Base-by-base conservation (phyloP, 495 filamentous ascomycete genomes). In the Tuber calosporum region DNA sequence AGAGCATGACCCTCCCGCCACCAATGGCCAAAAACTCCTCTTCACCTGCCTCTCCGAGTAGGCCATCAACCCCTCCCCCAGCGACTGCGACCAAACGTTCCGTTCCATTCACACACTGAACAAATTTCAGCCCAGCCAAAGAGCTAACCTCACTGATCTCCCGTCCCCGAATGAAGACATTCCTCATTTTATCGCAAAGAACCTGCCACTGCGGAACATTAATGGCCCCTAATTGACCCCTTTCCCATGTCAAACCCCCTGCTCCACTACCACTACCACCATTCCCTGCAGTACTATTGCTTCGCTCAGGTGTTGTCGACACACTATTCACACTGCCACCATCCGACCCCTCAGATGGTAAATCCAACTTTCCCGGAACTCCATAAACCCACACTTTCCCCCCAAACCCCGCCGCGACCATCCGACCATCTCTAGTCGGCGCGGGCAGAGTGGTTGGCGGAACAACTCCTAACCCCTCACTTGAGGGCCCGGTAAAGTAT, bases 371-470 rank as follows among this genome's bases (percentile, higher is more conserved):
- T 76, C 90, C 89, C 1, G 92, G 92, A 42, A 96, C 82, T 42
- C 92, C 92, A 82, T 94, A 94, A 5, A 95, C 79, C 90, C 91
- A 95, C 7, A 96, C 82, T 22, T 90, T 87, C 42, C 89, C 88
- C 20, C 89, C 88, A 77, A 93, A 94, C 22, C 91, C 92, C 67
- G 92, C 86, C 42, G 90, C 91, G 69, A 91, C 88, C 53, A 95
- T 86, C 69, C 93, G 90, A 11, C 92, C 92, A 66, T 87, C 83
- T 45, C 87, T 84, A 68, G 88, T 90, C 5, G 89, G 86, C 0
- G 91, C 85, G 22, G 92, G 92, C 68, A 91, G 77, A 41, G 91
- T 93, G 53, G 85, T 88, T 7, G 92, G 92, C 4, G 86, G 85
- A 78, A 86, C 83, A 72, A 82, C 77, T 34, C 82, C 70, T 58